Conservation (phyloP, 2,329 filamentous ascomycete genomes). For the Colletotrichum abscissum region DNA sequence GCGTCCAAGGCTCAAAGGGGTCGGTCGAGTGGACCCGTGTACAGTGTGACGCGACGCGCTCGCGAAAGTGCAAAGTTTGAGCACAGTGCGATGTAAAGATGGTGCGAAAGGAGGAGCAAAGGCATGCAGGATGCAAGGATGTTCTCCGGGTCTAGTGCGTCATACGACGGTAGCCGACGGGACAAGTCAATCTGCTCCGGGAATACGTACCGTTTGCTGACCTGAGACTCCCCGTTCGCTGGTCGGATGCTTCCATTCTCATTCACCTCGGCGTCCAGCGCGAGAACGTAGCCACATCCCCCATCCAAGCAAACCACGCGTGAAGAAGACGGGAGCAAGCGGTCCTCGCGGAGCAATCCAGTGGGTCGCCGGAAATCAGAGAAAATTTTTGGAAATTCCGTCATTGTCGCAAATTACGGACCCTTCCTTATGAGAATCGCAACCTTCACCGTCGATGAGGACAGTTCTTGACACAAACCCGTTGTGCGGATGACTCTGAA, state of each 20-base stretch:
- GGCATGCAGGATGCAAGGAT: constrained; percentile 3
- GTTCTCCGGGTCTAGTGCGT: constrained; percentile 28
- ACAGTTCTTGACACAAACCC: not conserved
- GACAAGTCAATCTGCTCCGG: not conserved
- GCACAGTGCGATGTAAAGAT: constrained; percentile 15
- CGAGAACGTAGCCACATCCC: not conserved
- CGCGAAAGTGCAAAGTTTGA: constrained; percentile 19
- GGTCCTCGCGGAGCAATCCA: constrained; percentile 1
- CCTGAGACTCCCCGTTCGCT: not conserved
- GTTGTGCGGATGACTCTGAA: not conserved
- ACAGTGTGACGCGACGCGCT: constrained; percentile 18
- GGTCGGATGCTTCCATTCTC: not conserved
- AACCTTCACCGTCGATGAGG: constrained; percentile 3
- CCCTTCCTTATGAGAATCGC: not conserved
- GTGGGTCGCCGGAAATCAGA: constrained; percentile 1
- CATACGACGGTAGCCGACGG: constrained; percentile 30
- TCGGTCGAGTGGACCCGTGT: not conserved
- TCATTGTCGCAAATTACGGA: not conserved
- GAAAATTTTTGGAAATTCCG: not conserved
- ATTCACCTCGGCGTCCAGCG: not conserved
- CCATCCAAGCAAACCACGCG: not conserved
- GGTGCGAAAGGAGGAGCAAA: not conserved
- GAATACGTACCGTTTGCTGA: constrained; percentile 12
- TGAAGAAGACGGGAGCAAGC: not conserved
- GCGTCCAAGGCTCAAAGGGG: not conserved